Conservation (phyloP, 2,329 filamentous ascomycete species). For the Hypoxylon sp. region DNA sequence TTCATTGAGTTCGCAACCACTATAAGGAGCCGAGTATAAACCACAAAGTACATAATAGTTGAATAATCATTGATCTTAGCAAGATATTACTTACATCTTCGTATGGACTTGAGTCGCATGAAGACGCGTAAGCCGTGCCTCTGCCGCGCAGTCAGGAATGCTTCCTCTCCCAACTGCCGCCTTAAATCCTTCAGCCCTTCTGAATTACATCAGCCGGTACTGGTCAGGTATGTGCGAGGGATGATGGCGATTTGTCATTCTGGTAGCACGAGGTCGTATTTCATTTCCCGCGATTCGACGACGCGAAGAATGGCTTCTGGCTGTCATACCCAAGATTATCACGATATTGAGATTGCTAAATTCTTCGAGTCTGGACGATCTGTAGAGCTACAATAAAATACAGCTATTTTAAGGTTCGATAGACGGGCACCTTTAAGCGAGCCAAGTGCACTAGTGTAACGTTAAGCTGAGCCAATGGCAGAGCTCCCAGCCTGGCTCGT, state of each 20-base stretch:
- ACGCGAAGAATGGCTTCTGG: slow-evolving; percentile 12
- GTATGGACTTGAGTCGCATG: slow-evolving; percentile 2
- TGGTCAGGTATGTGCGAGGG: slow-evolving; percentile 5
- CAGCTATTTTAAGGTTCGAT: slow-evolving; percentile 17
- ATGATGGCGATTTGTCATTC: slow-evolving; percentile 16
- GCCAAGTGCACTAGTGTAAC: slow-evolving; percentile 16
- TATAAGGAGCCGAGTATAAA: slow-evolving; percentile 8
- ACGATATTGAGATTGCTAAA: slow-evolving; percentile 10
- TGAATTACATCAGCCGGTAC: slow-evolving; percentile 26
- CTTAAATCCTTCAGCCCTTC: slow-evolving; percentile 14
- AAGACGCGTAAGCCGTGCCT: slow-evolving; percentile 8
- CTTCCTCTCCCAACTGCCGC: slow-evolving; percentile 16
- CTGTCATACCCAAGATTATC: slow-evolving; percentile 24
- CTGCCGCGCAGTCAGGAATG: slow-evolving; percentile 20
- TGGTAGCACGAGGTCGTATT: slow-evolving; percentile 26
- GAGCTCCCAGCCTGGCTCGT: slow-evolving; percentile 7
- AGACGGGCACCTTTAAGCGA: slow-evolving; percentile 24
- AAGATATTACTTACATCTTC: not conserved
- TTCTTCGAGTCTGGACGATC: slow-evolving; percentile 1
- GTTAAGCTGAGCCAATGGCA: slow-evolving; percentile 20
- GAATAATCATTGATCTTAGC: not conserved
- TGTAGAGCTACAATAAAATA: slow-evolving; percentile 9
- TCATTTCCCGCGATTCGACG: slow-evolving; percentile 25
- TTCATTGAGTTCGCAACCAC: not conserved
- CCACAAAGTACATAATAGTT: not conserved